Percentiles rank a stretch among this genome's conserved stretches.
Evolutionary conservation across 352 stramenopile species (phyloP).

Genomic region (Globisporangium parvum): DNA sequence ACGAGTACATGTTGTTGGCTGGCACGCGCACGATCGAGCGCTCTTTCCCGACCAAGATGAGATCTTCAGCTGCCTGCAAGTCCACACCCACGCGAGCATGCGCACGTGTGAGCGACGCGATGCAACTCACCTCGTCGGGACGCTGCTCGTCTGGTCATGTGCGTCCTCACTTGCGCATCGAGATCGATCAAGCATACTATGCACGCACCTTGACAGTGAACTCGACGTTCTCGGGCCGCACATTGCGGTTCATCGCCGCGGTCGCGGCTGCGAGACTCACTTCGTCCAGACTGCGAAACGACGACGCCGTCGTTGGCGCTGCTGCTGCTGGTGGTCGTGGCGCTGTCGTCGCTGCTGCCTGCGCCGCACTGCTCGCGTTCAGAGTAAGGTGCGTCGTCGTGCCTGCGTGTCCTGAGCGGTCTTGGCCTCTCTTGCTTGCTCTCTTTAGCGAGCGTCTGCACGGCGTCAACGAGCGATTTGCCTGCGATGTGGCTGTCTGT

Average conservation of each 20-base stretch:
- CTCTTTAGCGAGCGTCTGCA: background rate
- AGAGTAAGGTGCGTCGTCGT: conserved; percentile 14
- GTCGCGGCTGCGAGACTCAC: conserved; percentile 9
- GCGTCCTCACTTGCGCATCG: conserved; percentile 9
- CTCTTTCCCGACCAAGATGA: conserved; percentile 72
- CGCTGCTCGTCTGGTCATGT: background rate
- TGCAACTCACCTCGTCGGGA: conserved; percentile 11
- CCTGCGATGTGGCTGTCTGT: too few relatives aligned
- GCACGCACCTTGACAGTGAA: conserved; percentile 90
- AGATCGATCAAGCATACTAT: conserved; percentile 24
- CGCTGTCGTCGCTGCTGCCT: background rate
- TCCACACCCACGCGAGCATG: background rate
- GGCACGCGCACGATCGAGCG: conserved; percentile 79
- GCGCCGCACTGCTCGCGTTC: conserved; percentile 7
- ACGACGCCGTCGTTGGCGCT: conserved; percentile 1
- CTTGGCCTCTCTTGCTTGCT: background rate
- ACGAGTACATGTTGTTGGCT: conserved; percentile 89
- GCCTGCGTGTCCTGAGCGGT: background rate
- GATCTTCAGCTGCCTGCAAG: conserved; percentile 60
- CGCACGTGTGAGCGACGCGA: background rate
- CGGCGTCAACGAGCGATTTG: too few relatives aligned
- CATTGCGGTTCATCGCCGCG: conserved; percentile 60
- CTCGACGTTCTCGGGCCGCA: conserved; percentile 92
- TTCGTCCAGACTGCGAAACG: conserved; percentile 12
- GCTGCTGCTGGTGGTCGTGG: background rate